Percentiles rank a stretch among this genome's conserved stretches.
phyloP scores from a whole-genome alignment of 2,329 filamentous ascomycete species.

The Aulographum hederae region DNA sequence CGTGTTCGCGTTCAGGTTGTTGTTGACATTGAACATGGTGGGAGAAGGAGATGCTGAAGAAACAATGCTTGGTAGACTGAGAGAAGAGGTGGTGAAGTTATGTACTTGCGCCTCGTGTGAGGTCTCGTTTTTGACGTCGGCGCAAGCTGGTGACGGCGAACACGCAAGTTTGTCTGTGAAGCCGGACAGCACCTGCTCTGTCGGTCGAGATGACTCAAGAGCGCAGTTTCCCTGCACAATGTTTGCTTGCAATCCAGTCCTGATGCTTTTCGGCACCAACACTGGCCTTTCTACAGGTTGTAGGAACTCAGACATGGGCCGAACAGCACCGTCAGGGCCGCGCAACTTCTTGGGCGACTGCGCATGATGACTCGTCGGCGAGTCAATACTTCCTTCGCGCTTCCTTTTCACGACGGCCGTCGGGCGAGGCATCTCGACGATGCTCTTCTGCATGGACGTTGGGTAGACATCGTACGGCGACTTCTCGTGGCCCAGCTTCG shows the following conservation, averaged over 20 bases:
- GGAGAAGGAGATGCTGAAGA: not conserved
- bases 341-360: conserved; percentile 16
- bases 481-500: not conserved
- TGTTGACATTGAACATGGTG: not conserved
- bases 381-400: conserved; percentile 30
- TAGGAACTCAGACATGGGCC: not conserved
- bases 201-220: too few species aligned
- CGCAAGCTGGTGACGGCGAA: not conserved
- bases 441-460: not conserved
- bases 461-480: not conserved
- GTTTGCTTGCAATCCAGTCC: too few species aligned
- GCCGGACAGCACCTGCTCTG: too few species aligned
- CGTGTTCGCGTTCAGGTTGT: not conserved
- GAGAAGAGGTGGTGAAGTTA: not conserved
- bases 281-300: not conserved
- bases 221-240: too few species aligned
- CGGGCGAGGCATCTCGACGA: conserved; percentile 27
- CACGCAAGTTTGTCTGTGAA: too few species aligned
- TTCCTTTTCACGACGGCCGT: conserved; percentile 40
- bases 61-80: not conserved
- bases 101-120: not conserved
- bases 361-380: conserved; percentile 10
- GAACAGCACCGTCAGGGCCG: conserved; percentile 6
- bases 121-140: not conserved
- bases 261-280: not conserved